phyloP scores from a whole-genome alignment of 2,329 filamentous ascomycete species.

The Fusarium irregulare region DNA sequence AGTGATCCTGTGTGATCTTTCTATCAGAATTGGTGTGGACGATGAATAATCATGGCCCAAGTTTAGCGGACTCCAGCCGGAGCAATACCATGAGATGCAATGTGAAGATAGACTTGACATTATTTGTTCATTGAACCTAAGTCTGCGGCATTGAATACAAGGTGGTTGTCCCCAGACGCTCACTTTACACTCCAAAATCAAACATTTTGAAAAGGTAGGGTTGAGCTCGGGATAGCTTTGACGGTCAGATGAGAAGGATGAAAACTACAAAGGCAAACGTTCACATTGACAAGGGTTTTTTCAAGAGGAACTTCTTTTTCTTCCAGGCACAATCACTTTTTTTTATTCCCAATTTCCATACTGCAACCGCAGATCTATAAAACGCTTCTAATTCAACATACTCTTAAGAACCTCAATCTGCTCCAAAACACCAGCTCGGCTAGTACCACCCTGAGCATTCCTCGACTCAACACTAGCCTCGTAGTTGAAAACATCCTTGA shows the following conservation, averaged over 20 bases:
- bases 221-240: conserved; percentile 34
- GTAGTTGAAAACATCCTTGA: conserved; percentile 74
- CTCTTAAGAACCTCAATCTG: conserved; percentile 64
- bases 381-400: conserved; percentile 3
- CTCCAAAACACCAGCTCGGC: conserved; percentile 70
- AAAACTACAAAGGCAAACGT: conserved; percentile 54
- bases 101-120: not conserved
- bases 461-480: conserved; percentile 78
- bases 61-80: no score
- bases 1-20: no score
- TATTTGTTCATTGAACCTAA: not conserved
- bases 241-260: conserved; percentile 48
- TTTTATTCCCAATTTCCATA: not conserved
- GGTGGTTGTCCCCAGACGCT: no score
- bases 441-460: conserved; percentile 76
- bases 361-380: not conserved
- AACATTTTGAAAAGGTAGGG: conserved; percentile 2
- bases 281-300: conserved; percentile 54
- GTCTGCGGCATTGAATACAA: not conserved
- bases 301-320: not conserved
- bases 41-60: not conserved
- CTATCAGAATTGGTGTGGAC: not conserved
- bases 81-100: not conserved
- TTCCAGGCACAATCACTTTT: not conserved
- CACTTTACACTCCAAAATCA: not conserved